These are phyloP conservation scores for Dittrichia graveolens DNA, from an alignment of 129 eudicot genomes.

Conservation along the genomic window DNA sequence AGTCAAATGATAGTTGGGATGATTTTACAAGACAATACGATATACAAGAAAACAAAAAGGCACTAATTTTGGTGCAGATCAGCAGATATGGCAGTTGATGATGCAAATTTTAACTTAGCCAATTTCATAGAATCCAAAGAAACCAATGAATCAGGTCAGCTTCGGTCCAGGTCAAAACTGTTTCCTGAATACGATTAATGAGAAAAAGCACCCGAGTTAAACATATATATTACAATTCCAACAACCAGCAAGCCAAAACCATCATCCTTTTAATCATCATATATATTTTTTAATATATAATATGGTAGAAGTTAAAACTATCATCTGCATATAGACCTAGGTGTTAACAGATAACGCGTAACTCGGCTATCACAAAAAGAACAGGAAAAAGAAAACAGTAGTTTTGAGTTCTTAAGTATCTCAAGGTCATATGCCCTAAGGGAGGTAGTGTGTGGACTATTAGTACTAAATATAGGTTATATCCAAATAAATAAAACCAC, in stretches of 20 bases:
- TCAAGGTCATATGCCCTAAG: constrained; percentile 40
- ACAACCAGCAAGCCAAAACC: constrained; percentile 10
- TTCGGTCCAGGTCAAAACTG: constrained; percentile 64
- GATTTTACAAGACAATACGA: constrained; percentile 32
- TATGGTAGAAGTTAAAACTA: not conserved
- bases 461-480: constrained; percentile 23
- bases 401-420: constrained; percentile 33
- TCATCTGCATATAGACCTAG: constrained; percentile 29
- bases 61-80: constrained; percentile 30
- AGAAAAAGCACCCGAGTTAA: constrained; percentile 47
- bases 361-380: constrained; percentile 18
- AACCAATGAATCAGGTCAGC: constrained; percentile 54
- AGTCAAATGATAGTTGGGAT: not conserved
- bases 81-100: constrained; percentile 19
- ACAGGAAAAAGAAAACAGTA: constrained; percentile 17
- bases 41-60: constrained; percentile 21
- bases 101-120: constrained; percentile 40
- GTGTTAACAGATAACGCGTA: constrained; percentile 17
- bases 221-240: constrained; percentile 22
- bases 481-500: constrained; percentile 47
- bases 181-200: constrained; percentile 55
- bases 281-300: not conserved
- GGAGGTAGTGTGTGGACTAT: constrained; percentile 23
- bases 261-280: not conserved
- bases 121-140: constrained; percentile 56